These are phyloP conservation scores for Croton setiger DNA, from an alignment of 441 rosid genomes.

Conservation along the genomic window DNA sequence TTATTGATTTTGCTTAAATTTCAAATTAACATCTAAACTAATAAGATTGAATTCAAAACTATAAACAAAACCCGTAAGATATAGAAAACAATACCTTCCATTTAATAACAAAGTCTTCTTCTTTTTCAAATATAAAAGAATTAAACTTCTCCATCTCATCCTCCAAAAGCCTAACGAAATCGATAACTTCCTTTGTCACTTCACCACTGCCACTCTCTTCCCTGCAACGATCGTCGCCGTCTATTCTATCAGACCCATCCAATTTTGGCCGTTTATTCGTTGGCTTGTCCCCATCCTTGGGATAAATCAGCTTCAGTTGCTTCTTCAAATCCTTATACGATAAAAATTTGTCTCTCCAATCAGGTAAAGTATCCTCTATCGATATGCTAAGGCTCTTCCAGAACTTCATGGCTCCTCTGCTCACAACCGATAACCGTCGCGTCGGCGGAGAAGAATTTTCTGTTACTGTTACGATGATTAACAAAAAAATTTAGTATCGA, in stretches of 20 bases:
- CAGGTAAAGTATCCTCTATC: constrained; percentile 79
- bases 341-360: constrained; percentile 74
- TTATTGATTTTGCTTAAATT: background rate
- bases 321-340: constrained; percentile 80
- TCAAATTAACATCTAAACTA: background rate
- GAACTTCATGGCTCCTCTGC: constrained; percentile 55
- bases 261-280: constrained; percentile 20
- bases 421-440: background rate
- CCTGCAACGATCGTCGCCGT: constrained; percentile 20
- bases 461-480: background rate
- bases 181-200: constrained; percentile 62
- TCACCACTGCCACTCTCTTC: constrained; percentile 28
- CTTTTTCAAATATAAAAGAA: constrained; percentile 73
- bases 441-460: background rate
- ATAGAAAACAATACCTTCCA: constrained; percentile 37
- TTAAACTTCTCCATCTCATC: constrained; percentile 90
- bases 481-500: too few species aligned
- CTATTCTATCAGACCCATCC: constrained; percentile 7
- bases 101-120: constrained; percentile 84
- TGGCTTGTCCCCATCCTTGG: constrained; percentile 27
- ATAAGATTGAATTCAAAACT: background rate
- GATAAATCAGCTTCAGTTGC: constrained; percentile 57
- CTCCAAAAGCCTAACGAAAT: constrained; percentile 67
- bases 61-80: background rate
- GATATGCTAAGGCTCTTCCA: constrained; percentile 72